phyloP scores from a whole-genome alignment of 352 stramenopile species.

The Paralagenidium karlingii region DNA sequence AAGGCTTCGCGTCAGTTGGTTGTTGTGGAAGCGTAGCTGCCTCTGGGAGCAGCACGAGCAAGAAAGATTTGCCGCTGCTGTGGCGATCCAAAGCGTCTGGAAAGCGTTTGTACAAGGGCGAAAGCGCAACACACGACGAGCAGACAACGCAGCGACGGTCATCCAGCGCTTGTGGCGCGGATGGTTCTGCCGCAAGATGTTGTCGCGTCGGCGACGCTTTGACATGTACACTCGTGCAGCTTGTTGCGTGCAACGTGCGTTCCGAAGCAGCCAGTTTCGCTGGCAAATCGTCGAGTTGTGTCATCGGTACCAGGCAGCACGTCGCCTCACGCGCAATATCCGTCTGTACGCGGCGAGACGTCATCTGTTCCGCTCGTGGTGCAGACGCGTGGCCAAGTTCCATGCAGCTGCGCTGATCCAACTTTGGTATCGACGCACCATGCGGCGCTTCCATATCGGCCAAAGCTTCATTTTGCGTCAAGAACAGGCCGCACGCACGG shows the following conservation, averaged over 20 bases:
- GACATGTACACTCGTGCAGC: conserved; percentile 17
- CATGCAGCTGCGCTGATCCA: conserved; percentile 43
- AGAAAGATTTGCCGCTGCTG: conserved; percentile 25
- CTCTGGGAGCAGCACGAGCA: conserved; percentile 17
- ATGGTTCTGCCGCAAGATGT: conserved; percentile 29
- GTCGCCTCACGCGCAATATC: conserved; percentile 21
- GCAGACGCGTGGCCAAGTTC: conserved; percentile 26
- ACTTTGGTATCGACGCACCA: conserved; percentile 22
- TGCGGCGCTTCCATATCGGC: too few species aligned
- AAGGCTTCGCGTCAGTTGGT: too few species aligned
- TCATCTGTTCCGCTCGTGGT: conserved; percentile 22
- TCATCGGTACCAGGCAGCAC: conserved; percentile 15
- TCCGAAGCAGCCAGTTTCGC: conserved; percentile 19
- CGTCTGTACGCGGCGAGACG: conserved; percentile 19
- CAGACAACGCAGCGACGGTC: conserved; percentile 11
- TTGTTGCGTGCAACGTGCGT: conserved; percentile 21
- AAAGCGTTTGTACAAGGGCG: conserved; percentile 14
- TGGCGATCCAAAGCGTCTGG: conserved; percentile 38
- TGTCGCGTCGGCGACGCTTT: conserved; percentile 19
- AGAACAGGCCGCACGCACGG: conserved; percentile 8
- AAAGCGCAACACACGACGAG: conserved; percentile 11
- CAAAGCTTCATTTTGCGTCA: conserved; percentile 11
- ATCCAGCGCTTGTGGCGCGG: conserved; percentile 39
- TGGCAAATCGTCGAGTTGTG: conserved; percentile 14
- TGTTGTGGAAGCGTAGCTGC: too few species aligned